Evolutionary conservation across 2,329 filamentous ascomycete genomes (phyloP).

Genomic region (Bipolaris gigantea): DNA sequence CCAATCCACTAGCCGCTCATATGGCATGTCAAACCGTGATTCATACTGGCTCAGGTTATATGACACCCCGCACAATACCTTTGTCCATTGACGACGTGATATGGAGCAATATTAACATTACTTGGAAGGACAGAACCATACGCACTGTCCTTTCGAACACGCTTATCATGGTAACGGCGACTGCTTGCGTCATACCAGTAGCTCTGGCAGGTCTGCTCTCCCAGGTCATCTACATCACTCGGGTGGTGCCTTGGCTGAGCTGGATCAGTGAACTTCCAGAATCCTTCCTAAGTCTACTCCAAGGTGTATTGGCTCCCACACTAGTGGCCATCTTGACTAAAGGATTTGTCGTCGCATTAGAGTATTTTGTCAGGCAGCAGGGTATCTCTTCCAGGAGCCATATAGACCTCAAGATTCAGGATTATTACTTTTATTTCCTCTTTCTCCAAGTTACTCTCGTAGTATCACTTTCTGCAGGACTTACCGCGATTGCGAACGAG

Average conservation of each 20-base stretch:
- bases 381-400: conserved; percentile 9
- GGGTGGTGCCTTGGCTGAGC: conserved; percentile 6
- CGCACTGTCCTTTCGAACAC: conserved; percentile 7
- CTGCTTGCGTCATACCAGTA: conserved; percentile 8
- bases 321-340: conserved; percentile 6
- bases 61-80: conserved; percentile 8
- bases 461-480: conserved; percentile 11
- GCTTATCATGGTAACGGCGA: conserved; percentile 1
- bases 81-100: conserved; percentile 7
- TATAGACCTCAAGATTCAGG: conserved; percentile 11
- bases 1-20: conserved; percentile 3
- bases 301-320: conserved; percentile 9
- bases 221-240: conserved; percentile 13
- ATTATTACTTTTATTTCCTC: conserved; percentile 21
- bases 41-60: conserved; percentile 9
- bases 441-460: conserved; percentile 12
- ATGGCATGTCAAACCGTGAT: conserved; percentile 14
- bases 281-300: conserved; percentile 6
- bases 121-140: conserved; percentile 10
- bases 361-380: conserved; percentile 10
- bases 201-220: conserved; percentile 12
- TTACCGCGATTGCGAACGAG: conserved; percentile 16
- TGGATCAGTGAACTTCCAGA: conserved; percentile 11
- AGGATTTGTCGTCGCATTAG: not conserved
- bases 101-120: conserved; percentile 14